Evolutionary conservation across 1,139 yeast species (phyloP), one percentile per base, ranked within the genome.

Genomic region (Scheffersomyces segobiensis): DNA sequence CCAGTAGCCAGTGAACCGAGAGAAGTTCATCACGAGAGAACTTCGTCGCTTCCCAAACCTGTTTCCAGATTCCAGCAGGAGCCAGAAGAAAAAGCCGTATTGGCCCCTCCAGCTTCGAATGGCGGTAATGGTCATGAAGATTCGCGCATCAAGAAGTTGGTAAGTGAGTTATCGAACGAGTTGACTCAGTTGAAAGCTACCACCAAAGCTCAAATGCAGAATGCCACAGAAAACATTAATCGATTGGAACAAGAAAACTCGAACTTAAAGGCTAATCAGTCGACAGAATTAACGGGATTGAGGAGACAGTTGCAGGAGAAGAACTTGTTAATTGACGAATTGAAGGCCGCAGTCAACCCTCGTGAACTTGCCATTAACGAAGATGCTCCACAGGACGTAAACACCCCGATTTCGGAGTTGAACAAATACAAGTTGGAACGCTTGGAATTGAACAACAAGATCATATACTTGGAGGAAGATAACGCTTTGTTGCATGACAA

Each of bases 171-270:
- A 55, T 82, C 85, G 21, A 67, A 68, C 26, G 88, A 87, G 61
- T 71, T 86, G 56, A 75, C 73, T 47, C 73, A 74, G 26, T 73
- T 86, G 64, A 84, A 78, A 62, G 58, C 72, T 10, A 74, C 83
- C 6, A 80, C 89, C 7, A 80, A 77, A 57, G 70, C 72, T 5
- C 87, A 85, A 63, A 85, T 87, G 71, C 81, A 77, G 63, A 73
- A 74, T 58, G 90, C 90, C 0, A 81, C 85, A 53, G 80, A 79
- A 51, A 81, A 79, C 60, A 85, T 86, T 53, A 69, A 71, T 49
- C 64, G 63, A n/a, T 71, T 87, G 54, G 88, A 86, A 64, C 55
- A 63, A 7, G 85, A 84, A 63, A 82, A 83, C 61, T 48, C 62
- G 2, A 58, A 60, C 5, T 68, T 82, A 56, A 71, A 63, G 56